Conservation (phyloP, 2,329 filamentous ascomycete species). For the Plectosphaerella sp. region DNA sequence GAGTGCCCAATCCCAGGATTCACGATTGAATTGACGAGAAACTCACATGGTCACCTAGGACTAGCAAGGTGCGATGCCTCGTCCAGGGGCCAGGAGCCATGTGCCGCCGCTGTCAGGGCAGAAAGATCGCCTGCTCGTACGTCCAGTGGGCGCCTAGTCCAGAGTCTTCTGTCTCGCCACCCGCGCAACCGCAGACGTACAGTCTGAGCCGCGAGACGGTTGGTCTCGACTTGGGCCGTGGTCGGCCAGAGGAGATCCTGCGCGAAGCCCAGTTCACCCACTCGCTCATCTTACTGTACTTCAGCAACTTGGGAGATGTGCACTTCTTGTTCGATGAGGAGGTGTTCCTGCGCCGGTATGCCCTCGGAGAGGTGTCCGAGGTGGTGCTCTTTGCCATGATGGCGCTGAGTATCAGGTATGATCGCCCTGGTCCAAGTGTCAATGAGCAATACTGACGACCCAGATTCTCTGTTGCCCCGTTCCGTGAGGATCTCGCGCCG, state of each 20-base stretch:
- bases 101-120: neutral
- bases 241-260: neutral
- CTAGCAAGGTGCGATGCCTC: neutral
- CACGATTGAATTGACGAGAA: neutral
- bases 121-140: neutral
- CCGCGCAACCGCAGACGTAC: neutral
- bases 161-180: neutral
- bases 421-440: too few species aligned
- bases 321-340: slow-evolving; percentile 1
- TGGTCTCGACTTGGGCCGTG: neutral
- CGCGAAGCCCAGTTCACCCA: neutral
- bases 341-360: slow-evolving; percentile 1
- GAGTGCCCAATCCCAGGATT: neutral
- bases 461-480: neutral
- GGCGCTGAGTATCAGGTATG: neutral
- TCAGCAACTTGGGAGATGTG: neutral
- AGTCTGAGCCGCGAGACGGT: neutral
- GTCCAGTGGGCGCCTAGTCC: neutral
- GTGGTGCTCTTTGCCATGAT: neutral
- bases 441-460: too few species aligned
- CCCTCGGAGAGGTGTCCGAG: neutral
- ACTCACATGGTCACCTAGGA: neutral
- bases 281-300: neutral
- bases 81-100: neutral
- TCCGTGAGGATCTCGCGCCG: neutral